A percentile compares a stretch with the other conserved stretches of the same genome.
These are phyloP conservation scores for Emmonsiellopsis sp. DNA, from an alignment of 2,329 filamentous ascomycete species.

Conservation along the genomic window DNA sequence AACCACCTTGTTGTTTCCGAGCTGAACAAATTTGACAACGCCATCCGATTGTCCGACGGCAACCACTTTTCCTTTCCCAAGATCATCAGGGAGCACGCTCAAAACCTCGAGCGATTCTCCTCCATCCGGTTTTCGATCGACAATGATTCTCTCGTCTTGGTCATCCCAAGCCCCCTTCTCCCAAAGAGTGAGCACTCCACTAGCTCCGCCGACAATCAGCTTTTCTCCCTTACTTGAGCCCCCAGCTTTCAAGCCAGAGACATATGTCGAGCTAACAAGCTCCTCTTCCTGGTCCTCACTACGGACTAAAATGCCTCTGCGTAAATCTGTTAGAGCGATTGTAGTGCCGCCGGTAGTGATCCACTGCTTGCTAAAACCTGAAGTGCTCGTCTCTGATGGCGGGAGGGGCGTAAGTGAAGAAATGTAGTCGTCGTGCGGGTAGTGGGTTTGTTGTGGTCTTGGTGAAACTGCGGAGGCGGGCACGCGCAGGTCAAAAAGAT, in stretches of 20 bases:
- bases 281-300: constrained; percentile 96
- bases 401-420: constrained; percentile 80
- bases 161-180: constrained; percentile 93
- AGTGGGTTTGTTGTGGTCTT: constrained; percentile 68
- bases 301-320: constrained; percentile 73
- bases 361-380: constrained; percentile 89
- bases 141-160: constrained; percentile 77
- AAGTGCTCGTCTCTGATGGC: constrained; percentile 69
- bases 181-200: constrained; percentile 83
- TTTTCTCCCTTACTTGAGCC: constrained; percentile 63
- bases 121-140: constrained; percentile 53
- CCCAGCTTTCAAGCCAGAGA: constrained; percentile 63
- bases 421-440: constrained; percentile 87
- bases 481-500: constrained; percentile 76
- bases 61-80: constrained; percentile 57
- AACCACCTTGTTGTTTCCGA: constrained; percentile 64
- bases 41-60: constrained; percentile 78
- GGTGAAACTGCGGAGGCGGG: constrained; percentile 45
- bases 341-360: constrained; percentile 88
- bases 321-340: constrained; percentile 78
- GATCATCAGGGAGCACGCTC: constrained; percentile 58
- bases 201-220: constrained; percentile 66
- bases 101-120: constrained; percentile 78
- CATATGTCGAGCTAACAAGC: constrained; percentile 69
- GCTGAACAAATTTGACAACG: constrained; percentile 63